Conservation (phyloP, 225 moss, liverwort and hornwort species). For the Marchantia polymorpha region DNA sequence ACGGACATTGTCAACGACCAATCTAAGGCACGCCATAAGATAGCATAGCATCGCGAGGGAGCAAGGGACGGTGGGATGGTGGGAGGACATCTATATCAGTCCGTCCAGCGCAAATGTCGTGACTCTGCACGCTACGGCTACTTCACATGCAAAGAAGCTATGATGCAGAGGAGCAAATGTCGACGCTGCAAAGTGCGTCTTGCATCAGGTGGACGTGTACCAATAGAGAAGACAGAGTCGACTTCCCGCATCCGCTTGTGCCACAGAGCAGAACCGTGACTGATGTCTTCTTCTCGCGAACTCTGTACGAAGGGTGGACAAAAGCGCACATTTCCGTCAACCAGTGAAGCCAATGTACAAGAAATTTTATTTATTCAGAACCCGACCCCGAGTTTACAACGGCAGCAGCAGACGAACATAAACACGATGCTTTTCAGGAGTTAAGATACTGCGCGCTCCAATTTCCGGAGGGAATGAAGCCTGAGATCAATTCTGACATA, state of each 20-base stretch:
- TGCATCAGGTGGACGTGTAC: slow-evolving; percentile 18
- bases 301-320: slow-evolving; percentile 33
- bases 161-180: background rate
- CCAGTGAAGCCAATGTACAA: background rate
- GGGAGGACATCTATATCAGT: background rate
- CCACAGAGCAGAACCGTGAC: slow-evolving; percentile 90
- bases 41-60: background rate
- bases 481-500: slow-evolving; percentile 22
- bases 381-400: background rate
- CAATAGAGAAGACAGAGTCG: slow-evolving; percentile 82
- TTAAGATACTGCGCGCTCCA: background rate
- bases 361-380: background rate
- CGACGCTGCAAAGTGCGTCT: background rate
- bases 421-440: background rate
- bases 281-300: slow-evolving; percentile 86
- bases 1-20: background rate
- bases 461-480: background rate
- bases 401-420: too few species aligned
- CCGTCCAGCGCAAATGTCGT: background rate
- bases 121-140: background rate
- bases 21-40: background rate
- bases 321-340: background rate
- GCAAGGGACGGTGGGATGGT: too few species aligned
- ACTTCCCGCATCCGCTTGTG: slow-evolving; percentile 96
- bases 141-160: background rate